Evolutionary conservation across 306 rosid genomes (phyloP).

Genomic region (Citrullus mucosospermus): DNA sequence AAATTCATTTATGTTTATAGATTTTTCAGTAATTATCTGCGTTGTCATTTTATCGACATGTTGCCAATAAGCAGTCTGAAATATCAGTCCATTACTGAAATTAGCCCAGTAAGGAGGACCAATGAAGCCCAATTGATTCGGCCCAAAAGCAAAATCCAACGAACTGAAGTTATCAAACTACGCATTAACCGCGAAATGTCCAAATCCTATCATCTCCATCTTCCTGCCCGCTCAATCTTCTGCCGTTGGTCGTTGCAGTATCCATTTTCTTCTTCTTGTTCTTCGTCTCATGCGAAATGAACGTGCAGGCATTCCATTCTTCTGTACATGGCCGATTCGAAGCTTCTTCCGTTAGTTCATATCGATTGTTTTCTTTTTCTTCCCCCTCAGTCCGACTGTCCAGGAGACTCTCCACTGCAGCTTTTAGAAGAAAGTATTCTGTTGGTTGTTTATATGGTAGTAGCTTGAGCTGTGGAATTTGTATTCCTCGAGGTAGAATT

Average conservation of each 20-base stretch:
- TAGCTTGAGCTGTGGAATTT: slow-evolving; percentile 7
- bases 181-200: neutral
- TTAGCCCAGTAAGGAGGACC: neutral
- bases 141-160: slow-evolving; percentile 1
- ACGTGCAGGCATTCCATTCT: slow-evolving; percentile 18
- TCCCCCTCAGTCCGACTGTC: slow-evolving; percentile 13
- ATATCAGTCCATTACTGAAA: neutral
- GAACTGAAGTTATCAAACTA: neutral
- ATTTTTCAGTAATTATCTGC: too few species aligned
- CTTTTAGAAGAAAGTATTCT: slow-evolving; percentile 6
- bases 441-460: slow-evolving; percentile 15
- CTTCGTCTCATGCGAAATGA: slow-evolving; percentile 28
- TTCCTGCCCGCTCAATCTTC: slow-evolving; percentile 1
- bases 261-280: slow-evolving; percentile 8
- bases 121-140: neutral
- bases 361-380: slow-evolving; percentile 11
- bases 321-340: slow-evolving; percentile 10
- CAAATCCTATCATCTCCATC: neutral
- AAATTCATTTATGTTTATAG: too few species aligned
- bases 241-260: neutral
- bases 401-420: slow-evolving; percentile 16
- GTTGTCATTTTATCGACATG: too few species aligned
- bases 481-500: neutral
- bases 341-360: slow-evolving; percentile 11
- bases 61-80: neutral